phyloP scores from a whole-genome alignment of 1,284 basidiomycete species.

The Sporisorium reilianum region DNA sequence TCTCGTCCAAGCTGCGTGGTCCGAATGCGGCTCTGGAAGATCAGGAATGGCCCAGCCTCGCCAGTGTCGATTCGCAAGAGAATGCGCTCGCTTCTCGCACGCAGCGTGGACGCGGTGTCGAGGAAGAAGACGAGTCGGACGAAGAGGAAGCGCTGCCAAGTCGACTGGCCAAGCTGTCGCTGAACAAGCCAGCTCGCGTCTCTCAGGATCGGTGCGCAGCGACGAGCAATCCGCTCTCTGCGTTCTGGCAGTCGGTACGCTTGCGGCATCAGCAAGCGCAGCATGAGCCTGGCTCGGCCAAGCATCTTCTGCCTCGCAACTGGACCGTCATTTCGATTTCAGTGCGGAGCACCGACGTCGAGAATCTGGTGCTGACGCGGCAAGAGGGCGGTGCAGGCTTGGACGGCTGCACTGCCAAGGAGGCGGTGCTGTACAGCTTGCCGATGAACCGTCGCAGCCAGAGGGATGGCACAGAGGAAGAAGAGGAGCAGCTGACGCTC shows the following conservation, averaged over 20 bases:
- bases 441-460: conserved; percentile 83
- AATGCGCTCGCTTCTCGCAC: background rate
- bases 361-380: conserved; percentile 85
- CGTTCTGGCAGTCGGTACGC: conserved; percentile 39
- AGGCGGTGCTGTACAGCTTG: conserved; percentile 76
- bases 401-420: conserved; percentile 41
- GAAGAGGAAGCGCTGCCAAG: conserved; percentile 39
- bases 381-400: conserved; percentile 71
- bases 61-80: background rate
- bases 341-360: conserved; percentile 74
- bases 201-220: background rate
- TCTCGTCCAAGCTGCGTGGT: conserved; percentile 38
- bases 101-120: background rate
- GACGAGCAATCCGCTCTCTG: conserved; percentile 14
- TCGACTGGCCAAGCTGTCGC: conserved; percentile 34
- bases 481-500: conserved; percentile 77
- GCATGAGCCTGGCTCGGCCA: conserved; percentile 19
- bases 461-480: conserved; percentile 76
- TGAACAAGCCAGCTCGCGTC: conserved; percentile 20
- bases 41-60: conserved; percentile 33
- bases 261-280: conserved; percentile 41
- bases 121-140: conserved; percentile 21
- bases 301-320: conserved; percentile 75
- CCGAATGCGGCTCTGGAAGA: conserved; percentile 9
- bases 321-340: conserved; percentile 87